Conservation (phyloP, 768 basidiomycete species). For the Amanita exitialis region DNA sequence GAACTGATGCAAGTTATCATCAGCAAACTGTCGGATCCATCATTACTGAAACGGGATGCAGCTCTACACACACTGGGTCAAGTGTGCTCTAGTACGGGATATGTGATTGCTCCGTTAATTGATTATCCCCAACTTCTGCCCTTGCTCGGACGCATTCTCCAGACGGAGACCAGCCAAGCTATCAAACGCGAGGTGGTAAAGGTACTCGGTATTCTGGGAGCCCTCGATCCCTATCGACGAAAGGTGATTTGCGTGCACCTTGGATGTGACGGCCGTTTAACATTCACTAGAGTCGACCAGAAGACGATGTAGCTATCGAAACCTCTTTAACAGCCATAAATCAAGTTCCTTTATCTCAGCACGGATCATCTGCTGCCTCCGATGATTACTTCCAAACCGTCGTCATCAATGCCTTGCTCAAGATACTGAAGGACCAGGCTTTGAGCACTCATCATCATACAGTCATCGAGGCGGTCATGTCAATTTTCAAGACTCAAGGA, state of each 20-base stretch:
- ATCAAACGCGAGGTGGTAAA: conserved; percentile 87
- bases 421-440: conserved; percentile 83
- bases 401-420: conserved; percentile 80
- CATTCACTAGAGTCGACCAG: conserved; percentile 40
- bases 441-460: conserved; percentile 82
- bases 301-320: conserved; percentile 54
- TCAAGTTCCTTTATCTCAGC: conserved; percentile 60
- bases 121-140: conserved; percentile 90
- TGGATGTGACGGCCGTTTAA: neutral
- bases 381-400: conserved; percentile 98
- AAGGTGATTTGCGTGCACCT: conserved; percentile 42
- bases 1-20: conserved; percentile 90
- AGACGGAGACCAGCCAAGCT: conserved; percentile 62
- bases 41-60: conserved; percentile 83
- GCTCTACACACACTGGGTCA: conserved; percentile 92
- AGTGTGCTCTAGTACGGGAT: conserved; percentile 91
- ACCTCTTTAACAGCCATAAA: conserved; percentile 51
- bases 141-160: conserved; percentile 73
- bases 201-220: conserved; percentile 92
- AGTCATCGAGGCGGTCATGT: conserved; percentile 96
- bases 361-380: conserved; percentile 50
- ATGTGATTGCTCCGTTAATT: conserved; percentile 83
- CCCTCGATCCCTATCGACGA: conserved; percentile 89
- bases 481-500: conserved; percentile 97
- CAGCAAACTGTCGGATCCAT: conserved; percentile 80